A percentile compares a stretch with the other conserved stretches of the same genome.
Evolutionary conservation across 2,329 filamentous ascomycete genomes (phyloP).

Genomic region (Hypoxylon rubiginosum): DNA sequence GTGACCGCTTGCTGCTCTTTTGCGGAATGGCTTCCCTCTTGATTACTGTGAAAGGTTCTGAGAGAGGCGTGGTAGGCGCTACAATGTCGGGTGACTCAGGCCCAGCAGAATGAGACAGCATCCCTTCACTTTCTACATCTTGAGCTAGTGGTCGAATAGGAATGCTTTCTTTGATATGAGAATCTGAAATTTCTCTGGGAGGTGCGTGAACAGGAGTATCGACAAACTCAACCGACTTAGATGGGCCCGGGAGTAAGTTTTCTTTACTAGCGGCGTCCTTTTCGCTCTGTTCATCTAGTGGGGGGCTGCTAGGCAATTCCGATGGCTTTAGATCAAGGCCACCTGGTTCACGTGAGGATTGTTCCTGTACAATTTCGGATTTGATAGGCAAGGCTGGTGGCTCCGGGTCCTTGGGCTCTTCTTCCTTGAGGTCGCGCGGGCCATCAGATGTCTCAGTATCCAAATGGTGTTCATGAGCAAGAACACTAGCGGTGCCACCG

Average conservation of each 20-base stretch:
- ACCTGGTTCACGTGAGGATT: background rate
- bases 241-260: background rate
- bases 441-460: conserved; percentile 13
- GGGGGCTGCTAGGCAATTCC: conserved; percentile 14
- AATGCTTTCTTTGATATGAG: background rate
- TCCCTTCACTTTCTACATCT: conserved; percentile 6
- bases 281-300: background rate
- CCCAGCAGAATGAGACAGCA: conserved; percentile 1
- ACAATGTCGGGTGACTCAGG: conserved; percentile 35
- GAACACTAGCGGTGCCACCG: background rate
- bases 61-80: conserved; percentile 31
- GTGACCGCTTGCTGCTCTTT: conserved; percentile 41
- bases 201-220: background rate
- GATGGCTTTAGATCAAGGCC: background rate
- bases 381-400: background rate
- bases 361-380: background rate
- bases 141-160: background rate
- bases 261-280: conserved; percentile 3
- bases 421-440: conserved; percentile 1
- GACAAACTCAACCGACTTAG: conserved; percentile 6
- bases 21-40: conserved; percentile 35
- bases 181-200: conserved; percentile 2
- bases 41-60: conserved; percentile 41
- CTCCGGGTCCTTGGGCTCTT: conserved; percentile 7
- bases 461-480: conserved; percentile 6